A percentile compares a stretch with the other conserved stretches of the same genome.
phyloP scores from a whole-genome alignment of 306 rosid species.

The Datisca glomerata region DNA sequence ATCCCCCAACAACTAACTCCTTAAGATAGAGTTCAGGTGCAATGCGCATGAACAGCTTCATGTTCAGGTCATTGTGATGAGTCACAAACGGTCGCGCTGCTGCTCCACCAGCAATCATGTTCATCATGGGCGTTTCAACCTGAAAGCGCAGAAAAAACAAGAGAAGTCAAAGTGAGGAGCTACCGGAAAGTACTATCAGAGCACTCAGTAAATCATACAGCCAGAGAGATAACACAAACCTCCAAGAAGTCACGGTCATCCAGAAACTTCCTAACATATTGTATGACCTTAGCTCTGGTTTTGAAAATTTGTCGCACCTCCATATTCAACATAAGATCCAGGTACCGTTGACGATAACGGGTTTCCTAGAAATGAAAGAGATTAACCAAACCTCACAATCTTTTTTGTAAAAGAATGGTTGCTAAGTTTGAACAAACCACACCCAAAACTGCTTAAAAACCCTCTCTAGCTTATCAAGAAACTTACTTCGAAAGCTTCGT shows the following conservation, averaged over 20 bases:
- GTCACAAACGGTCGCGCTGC: constrained; percentile 94
- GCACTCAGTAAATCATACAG: background rate
- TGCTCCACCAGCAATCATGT: constrained; percentile 96
- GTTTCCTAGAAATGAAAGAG: no score
- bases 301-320: constrained; percentile 83
- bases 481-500: no score
- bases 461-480: no score
- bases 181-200: background rate
- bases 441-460: no score
- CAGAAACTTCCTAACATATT: constrained; percentile 58
- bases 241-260: constrained; percentile 79
- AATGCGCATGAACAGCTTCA: constrained; percentile 77
- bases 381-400: no score
- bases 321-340: constrained; percentile 74
- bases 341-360: constrained; percentile 73
- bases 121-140: constrained; percentile 99
- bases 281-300: constrained; percentile 57
- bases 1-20: constrained; percentile 87
- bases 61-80: constrained; percentile 82
- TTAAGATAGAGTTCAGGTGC: constrained; percentile 95
- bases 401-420: no score
- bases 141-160: constrained; percentile 14
- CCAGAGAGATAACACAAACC: constrained; percentile 35
- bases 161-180: constrained; percentile 8
- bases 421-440: no score